Base-by-base conservation (phyloP, 495 filamentous ascomycete genomes). In the Bathelium albidoporum region DNA sequence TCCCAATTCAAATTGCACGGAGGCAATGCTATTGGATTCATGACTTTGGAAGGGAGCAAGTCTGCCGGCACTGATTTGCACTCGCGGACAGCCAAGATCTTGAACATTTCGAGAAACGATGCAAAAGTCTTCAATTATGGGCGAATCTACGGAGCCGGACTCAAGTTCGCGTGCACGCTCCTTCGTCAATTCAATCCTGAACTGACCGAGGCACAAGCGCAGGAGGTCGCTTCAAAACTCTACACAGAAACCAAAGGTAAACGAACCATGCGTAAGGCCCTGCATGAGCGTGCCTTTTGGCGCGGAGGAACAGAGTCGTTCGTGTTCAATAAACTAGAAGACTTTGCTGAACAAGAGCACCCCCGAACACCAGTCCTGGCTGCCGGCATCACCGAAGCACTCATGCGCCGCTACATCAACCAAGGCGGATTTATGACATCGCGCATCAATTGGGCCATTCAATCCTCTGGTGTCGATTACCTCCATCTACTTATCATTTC, bases 91-190 rank as follows among this genome's bases (percentile, higher is more conserved):
- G 95, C 94, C 1, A 78, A 80, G 18, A 99, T 97, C 60, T 73
- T 99, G 2, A 91, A 91, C 14, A 99, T 97, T 65, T 93, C 89
- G 0, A 84, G 94, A 36, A 95, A 96, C 66, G 86, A 96, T 72
- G 94, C 94, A 22, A 99, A 99, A 72, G 84, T 99, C 3, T 99
- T 99, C 77, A 99, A 97, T 73, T 99, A 97, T 69, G 94, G 94
- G 12, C 89, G 94, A 28, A 99, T 99, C 59, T 99, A 99, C 69
- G 94, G 94, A 39, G 94, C 94, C 39, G 94, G 94, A 10, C 77
- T 96, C 58, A 96, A 89, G 67, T 99, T 97, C 73, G 94, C 94
- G 2, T 85, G 88, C 18, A 92, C 89, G 11, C 78, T 99, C 2
- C 81, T 99, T 26, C 82, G 90, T 22, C 92, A 97, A 69, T 99